Evolutionary conservation across 495 filamentous ascomycete species (phyloP).

Genomic region (Viridothelium virens): DNA sequence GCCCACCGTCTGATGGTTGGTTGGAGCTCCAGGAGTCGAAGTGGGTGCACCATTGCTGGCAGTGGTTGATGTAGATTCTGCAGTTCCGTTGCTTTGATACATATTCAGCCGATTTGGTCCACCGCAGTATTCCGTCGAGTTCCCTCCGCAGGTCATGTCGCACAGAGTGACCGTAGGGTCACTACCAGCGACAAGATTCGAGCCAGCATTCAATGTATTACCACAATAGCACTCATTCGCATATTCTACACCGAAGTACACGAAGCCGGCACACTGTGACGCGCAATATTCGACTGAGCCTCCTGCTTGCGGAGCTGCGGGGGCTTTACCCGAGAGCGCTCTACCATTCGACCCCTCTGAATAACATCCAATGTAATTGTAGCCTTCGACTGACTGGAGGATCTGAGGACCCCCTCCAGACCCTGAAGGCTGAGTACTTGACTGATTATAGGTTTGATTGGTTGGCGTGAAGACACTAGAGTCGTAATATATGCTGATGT

Average conservation of each 20-base stretch:
- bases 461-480: conserved; percentile 25
- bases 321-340: conserved; percentile 25
- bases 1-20: neutral
- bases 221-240: conserved; percentile 38
- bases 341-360: conserved; percentile 29
- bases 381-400: conserved; percentile 23
- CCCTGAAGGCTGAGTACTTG: conserved; percentile 2
- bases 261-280: conserved; percentile 27
- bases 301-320: conserved; percentile 10
- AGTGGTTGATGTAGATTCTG: neutral
- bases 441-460: conserved; percentile 12
- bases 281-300: conserved; percentile 32
- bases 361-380: conserved; percentile 36
- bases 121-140: conserved; percentile 30
- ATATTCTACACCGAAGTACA: conserved; percentile 37
- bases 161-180: conserved; percentile 24
- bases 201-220: conserved; percentile 17
- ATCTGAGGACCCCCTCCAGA: conserved; percentile 18
- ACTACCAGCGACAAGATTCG: conserved; percentile 12
- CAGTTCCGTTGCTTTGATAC: conserved; percentile 12
- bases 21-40: neutral
- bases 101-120: conserved; percentile 21
- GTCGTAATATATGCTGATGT: conserved; percentile 40
- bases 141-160: conserved; percentile 30
- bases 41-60: neutral